Evolutionary conservation across 176 grass and related monocot species (phyloP), one percentile per base, ranked within the genome.

Genomic region (Rhynchospora breviuscula): DNA sequence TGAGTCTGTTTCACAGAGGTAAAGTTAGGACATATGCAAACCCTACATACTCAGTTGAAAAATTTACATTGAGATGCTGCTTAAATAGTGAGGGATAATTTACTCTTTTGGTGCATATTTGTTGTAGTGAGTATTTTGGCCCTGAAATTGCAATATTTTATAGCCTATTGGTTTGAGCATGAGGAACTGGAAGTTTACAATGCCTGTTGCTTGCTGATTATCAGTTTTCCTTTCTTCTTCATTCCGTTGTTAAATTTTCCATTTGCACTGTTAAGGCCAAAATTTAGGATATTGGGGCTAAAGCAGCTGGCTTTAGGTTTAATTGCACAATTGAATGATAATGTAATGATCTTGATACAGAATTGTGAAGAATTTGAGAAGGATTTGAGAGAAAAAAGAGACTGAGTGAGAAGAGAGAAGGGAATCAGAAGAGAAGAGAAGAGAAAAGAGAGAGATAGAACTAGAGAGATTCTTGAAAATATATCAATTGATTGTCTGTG

Each of bases 101-200:
- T 15, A 25, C 71, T 78, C 23, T 8, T 52, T 52, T 10, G 7
- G 49, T 52, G 49, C 3, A 11, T 8, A 52, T 52, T 52, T 52
- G 49, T 53, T 33, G 18, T 33, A 26, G 14, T 57, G 73, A 77
- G 73, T 46, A 77, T 78, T 78, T 78, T 78, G 51, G 49, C 59
- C 8, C 7, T 62, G 2, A 62, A 62, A 62, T 62, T 62, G 59
- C 59, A 62, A 62, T 62, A 62, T 7, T n/a, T n/a, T 62, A 62
- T 10, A 0, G 59, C 59, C 21, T 62, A 62, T 62, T 62, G 18
- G 8, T 62, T 62, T 3, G 19, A 62, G 59, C 8, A 23, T 23
- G 59, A 62, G 59, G 8, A 62, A 62, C 7, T n/a, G 19, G 6
- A 62, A 23, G 19, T 62, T 62, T 62, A 22, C 19, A 62, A 10